phyloP scores from a whole-genome alignment of 495 filamentous ascomycete species.

The Amniculicola lignicola region DNA sequence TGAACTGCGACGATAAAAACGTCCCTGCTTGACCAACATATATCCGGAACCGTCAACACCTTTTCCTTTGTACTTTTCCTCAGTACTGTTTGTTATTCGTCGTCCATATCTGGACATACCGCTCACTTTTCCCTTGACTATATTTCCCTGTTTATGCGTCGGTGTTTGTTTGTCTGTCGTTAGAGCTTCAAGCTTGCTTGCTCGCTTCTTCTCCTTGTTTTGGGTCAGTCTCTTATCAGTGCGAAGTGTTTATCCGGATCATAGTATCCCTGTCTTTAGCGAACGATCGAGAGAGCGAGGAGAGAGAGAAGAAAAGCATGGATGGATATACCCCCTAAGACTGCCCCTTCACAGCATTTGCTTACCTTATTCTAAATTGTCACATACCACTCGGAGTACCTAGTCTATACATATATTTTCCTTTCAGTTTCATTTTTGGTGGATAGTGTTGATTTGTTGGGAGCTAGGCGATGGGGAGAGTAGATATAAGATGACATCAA shows the following conservation, averaged over 20 bases:
- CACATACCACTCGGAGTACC: neutral
- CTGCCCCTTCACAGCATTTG: neutral
- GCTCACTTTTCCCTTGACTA: neutral
- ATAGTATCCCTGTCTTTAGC: neutral
- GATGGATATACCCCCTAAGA: slow-evolving; percentile 31
- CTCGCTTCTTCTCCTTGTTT: neutral
- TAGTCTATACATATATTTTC: neutral
- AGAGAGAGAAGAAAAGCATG: too few relatives aligned
- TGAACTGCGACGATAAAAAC: slow-evolving; percentile 15
- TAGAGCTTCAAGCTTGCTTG: neutral
- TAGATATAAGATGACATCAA: neutral
- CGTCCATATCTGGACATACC: too few relatives aligned
- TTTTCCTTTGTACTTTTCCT: slow-evolving; percentile 9
- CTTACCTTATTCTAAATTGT: neutral
- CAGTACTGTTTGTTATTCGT: neutral
- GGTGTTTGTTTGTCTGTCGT: neutral
- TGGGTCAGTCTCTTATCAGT: neutral
- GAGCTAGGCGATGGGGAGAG: neutral
- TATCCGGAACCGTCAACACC: neutral
- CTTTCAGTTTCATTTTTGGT: neutral
- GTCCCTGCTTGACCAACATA: neutral
- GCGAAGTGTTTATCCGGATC: neutral
- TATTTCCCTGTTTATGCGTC: neutral
- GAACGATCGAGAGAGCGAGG: too few relatives aligned
- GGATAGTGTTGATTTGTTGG: neutral